phyloP scores from a whole-genome alignment of 805 yeast species.

The Saccharomycopsis sp. region DNA sequence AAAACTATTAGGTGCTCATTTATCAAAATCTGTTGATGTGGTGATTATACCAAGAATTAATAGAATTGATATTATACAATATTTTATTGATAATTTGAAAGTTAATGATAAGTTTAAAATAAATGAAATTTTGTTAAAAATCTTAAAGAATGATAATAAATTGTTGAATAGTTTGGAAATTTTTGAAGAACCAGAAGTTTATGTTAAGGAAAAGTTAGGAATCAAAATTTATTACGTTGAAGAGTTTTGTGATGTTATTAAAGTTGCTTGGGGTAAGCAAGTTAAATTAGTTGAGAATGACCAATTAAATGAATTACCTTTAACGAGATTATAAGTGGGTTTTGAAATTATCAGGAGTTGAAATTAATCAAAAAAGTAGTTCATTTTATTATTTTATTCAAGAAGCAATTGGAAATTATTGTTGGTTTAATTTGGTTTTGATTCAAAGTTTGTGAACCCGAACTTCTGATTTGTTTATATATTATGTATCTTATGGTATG shows the following conservation, averaged over 20 bases:
- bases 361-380: too few species aligned
- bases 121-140: conserved; percentile 19
- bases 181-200: conserved; percentile 37
- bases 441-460: too few species aligned
- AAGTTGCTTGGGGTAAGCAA: conserved; percentile 52
- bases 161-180: conserved; percentile 15
- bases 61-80: conserved; percentile 56
- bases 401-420: too few species aligned
- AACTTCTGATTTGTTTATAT: too few species aligned
- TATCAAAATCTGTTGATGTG: conserved; percentile 44
- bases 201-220: conserved; percentile 43
- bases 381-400: too few species aligned
- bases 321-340: too few species aligned
- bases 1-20: conserved; percentile 68
- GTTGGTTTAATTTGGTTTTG: too few species aligned
- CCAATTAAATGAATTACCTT: too few species aligned
- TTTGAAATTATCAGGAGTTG: too few species aligned
- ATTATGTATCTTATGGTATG: too few species aligned
- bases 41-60: conserved; percentile 66
- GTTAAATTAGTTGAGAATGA: background rate
- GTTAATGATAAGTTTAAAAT: conserved; percentile 15
- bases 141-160: conserved; percentile 16
- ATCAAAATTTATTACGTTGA: conserved; percentile 54
- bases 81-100: conserved; percentile 29
- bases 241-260: conserved; percentile 70